Conservation (phyloP, 352 stramenopile species). For the Pythium utonaiense region DNA sequence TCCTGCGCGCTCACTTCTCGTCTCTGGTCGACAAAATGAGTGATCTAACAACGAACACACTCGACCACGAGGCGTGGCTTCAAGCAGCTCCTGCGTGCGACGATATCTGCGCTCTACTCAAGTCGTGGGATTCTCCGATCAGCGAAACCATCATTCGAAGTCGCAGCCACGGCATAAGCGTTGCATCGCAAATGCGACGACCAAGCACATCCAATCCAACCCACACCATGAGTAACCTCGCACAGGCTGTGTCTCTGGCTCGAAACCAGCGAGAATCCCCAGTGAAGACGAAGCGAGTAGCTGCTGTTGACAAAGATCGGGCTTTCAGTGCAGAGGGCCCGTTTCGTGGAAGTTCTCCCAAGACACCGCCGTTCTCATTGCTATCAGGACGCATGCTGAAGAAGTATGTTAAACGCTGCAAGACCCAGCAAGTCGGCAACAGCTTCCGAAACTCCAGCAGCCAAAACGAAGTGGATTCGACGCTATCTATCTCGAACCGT, state of each 20-base stretch:
- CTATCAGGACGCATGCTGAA: conserved; percentile 46
- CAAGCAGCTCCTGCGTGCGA: conserved; percentile 20
- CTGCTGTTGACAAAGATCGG: not conserved
- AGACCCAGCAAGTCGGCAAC: not conserved
- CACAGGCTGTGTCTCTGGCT: conserved; percentile 1
- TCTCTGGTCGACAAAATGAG: conserved; percentile 34
- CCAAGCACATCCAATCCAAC: not conserved
- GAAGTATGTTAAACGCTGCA: conserved; percentile 31
- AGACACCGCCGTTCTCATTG: conserved; percentile 28
- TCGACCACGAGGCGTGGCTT: conserved; percentile 37
- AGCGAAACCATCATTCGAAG: not conserved
- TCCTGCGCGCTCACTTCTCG: conserved; percentile 46
- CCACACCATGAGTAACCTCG: not conserved
- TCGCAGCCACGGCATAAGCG: not conserved
- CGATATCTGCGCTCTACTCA: not conserved
- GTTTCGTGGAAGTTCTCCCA: not conserved
- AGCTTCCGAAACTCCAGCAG: not conserved
- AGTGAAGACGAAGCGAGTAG: conserved; percentile 6
- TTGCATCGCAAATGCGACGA: not conserved
- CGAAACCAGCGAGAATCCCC: not conserved
- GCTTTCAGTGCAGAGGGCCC: conserved; percentile 4
- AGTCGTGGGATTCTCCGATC: not conserved
- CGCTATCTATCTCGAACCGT: conserved; percentile 15
- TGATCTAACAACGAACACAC: conserved; percentile 15
- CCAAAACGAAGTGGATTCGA: not conserved